These are phyloP conservation scores for Scutellaria barbata DNA, from an alignment of 257 asterid species.

Conservation along the genomic window DNA sequence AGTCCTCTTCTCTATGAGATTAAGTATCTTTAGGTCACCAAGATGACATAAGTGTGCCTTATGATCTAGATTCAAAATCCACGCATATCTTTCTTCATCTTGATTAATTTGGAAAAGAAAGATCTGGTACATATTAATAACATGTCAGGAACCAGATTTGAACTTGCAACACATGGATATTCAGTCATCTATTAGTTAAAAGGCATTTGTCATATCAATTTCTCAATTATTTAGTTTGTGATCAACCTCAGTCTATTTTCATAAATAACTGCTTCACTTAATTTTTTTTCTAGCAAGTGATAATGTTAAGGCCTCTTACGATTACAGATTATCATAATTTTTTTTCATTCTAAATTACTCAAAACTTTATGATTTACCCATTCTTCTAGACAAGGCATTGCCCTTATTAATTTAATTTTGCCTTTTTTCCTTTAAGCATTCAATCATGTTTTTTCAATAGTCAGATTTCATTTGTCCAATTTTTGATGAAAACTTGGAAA, in stretches of 20 bases:
- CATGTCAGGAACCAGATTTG: background rate
- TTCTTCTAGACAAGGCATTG: background rate
- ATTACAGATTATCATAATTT: background rate
- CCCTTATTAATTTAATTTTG: background rate
- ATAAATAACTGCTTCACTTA: background rate
- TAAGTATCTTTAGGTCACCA: background rate
- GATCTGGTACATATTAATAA: background rate
- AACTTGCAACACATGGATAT: background rate
- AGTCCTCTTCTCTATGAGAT: background rate
- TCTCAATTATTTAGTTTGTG: background rate
- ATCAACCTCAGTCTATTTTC: background rate
- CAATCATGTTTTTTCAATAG: background rate
- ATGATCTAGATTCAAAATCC: background rate
- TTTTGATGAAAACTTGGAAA: background rate
- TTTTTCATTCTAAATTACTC: background rate
- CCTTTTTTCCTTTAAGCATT: background rate
- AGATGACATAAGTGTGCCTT: conserved; percentile 3
- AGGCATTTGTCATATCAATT: conserved; percentile 1
- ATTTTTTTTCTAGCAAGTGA: background rate
- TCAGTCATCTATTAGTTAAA: background rate
- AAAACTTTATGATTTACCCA: background rate
- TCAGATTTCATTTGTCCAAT: background rate
- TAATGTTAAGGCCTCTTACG: conserved; percentile 6
- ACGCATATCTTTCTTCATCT: background rate
- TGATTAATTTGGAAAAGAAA: background rate